Evolutionary conservation across 331 rosid species (phyloP).

Genomic region (Quercus lobata): DNA sequence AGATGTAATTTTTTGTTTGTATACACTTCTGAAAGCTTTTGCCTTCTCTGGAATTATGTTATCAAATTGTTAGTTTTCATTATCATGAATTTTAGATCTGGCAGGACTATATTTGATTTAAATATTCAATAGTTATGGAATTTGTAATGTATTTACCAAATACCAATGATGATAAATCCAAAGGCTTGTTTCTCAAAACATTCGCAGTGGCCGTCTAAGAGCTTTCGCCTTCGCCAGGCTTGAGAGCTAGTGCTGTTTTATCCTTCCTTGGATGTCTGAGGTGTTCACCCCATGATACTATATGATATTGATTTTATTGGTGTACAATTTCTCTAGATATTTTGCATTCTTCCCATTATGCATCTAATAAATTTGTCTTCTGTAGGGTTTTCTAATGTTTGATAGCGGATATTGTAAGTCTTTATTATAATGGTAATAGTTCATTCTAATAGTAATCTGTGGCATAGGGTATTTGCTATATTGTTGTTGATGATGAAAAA

Average conservation of each 20-base stretch:
- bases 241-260: slow-evolving; percentile 50
- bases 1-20: no score
- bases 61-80: neutral
- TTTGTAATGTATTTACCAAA: neutral
- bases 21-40: neutral
- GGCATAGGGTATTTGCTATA: no score
- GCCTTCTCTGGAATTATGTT: neutral
- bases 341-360: no score
- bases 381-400: no score
- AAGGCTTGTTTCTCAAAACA: slow-evolving; percentile 44
- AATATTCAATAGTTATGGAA: neutral
- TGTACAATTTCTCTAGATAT: neutral
- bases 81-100: no score
- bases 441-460: no score
- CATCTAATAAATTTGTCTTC: no score
- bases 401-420: no score
- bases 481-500: no score
- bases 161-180: slow-evolving; percentile 1
- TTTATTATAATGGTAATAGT: no score
- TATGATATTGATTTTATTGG: neutral
- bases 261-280: slow-evolving; percentile 34
- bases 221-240: slow-evolving; percentile 67
- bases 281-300: neutral
- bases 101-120: neutral
- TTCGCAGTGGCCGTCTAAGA: slow-evolving; percentile 70